These are phyloP conservation scores for Aristolochia californica DNA, from an alignment of 164 flowering plant genomes.

Conservation along the genomic window DNA sequence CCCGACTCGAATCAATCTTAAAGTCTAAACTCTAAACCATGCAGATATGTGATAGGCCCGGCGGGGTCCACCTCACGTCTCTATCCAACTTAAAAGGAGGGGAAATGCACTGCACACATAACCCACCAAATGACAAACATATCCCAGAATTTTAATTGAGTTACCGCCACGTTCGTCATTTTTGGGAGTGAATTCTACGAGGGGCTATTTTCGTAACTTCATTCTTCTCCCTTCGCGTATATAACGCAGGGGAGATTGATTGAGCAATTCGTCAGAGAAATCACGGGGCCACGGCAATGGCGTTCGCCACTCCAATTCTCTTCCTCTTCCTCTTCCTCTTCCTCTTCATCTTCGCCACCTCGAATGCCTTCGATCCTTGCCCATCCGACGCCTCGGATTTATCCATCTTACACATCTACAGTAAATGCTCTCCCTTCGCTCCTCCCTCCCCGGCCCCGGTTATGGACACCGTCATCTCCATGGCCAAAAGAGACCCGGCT, in stretches of 20 bases:
- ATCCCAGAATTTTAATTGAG: too few species aligned
- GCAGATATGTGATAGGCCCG: too few species aligned
- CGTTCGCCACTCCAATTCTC: conserved; percentile 12
- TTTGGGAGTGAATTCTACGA: too few species aligned
- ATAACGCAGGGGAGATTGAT: background rate
- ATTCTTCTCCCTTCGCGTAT: background rate
- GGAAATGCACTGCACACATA: too few species aligned
- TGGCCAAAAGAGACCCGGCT: conserved; percentile 64
- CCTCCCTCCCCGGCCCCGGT: conserved; percentile 35
- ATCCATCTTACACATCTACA: conserved; percentile 53
- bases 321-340: conserved; percentile 28
- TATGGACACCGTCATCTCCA: conserved; percentile 47
- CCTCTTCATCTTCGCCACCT: conserved; percentile 16
- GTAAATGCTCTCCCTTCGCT: conserved; percentile 75
- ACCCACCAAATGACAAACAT: too few species aligned
- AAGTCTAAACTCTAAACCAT: too few species aligned
- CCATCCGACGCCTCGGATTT: conserved; percentile 38
- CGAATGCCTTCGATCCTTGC: conserved; percentile 33
- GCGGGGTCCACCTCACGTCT: too few species aligned
- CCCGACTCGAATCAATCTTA: too few species aligned
- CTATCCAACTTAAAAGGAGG: too few species aligned
- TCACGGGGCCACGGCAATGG: conserved; percentile 17
- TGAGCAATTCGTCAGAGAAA: background rate
- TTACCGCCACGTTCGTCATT: too few species aligned
- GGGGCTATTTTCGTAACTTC: background rate